These are phyloP conservation scores for Prunus mira DNA, from an alignment of 306 rosid species.

Conservation along the genomic window DNA sequence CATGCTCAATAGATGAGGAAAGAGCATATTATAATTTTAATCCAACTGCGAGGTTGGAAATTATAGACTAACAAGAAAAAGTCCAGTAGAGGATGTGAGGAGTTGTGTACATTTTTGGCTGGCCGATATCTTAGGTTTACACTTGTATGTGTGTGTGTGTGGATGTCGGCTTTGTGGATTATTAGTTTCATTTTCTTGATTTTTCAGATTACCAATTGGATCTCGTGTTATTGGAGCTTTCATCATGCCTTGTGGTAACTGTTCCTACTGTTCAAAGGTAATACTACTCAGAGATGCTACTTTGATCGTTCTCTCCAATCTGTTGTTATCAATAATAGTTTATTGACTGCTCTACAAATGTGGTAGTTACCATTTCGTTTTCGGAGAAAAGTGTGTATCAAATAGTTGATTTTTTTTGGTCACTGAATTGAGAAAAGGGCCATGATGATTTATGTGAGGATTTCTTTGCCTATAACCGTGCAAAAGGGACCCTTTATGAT, in stretches of 20 bases:
- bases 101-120: too few relatives aligned
- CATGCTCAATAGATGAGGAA: neutral
- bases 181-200: constrained; percentile 5
- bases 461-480: constrained; percentile 90
- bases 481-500: constrained; percentile 92
- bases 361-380: neutral
- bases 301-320: constrained; percentile 9
- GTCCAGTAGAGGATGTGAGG: too few relatives aligned
- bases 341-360: constrained; percentile 12
- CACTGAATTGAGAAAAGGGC: constrained; percentile 53
- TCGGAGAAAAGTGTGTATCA: constrained; percentile 7
- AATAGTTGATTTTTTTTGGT: constrained; percentile 13
- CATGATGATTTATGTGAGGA: constrained; percentile 91
- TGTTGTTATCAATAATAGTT: constrained; percentile 20
- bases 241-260: constrained; percentile 96
- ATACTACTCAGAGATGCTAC: neutral
- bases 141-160: neutral
- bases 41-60: neutral
- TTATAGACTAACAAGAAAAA: neutral
- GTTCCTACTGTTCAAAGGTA: constrained; percentile 87
- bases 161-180: neutral
- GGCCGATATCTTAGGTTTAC: neutral
- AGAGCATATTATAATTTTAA: neutral
- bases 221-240: constrained; percentile 82
- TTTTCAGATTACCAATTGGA: constrained; percentile 76